A percentile compares a stretch with the other conserved stretches of the same genome.
Evolutionary conservation across 495 filamentous ascomycete genomes (phyloP).

Genomic region (Aspergillus heteromorphus): DNA sequence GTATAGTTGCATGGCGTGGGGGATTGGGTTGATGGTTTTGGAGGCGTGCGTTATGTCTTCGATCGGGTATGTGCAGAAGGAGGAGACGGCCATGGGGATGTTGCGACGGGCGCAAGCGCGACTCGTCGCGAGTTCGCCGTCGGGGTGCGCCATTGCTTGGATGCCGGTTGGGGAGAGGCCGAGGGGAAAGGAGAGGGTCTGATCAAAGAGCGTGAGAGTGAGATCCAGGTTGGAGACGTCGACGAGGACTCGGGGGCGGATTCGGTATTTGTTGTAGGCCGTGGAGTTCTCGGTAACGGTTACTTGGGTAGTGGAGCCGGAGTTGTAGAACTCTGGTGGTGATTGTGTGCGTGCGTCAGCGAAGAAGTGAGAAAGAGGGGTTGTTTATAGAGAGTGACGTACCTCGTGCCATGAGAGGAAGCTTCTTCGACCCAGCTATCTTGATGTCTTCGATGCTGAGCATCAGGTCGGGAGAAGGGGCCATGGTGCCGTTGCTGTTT

Average conservation of each 20-base stretch:
- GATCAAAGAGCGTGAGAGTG: slow-evolving; percentile 36
- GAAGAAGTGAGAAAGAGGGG: too few relatives aligned
- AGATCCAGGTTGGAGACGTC: slow-evolving; percentile 44
- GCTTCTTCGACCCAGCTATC: neutral
- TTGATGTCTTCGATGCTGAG: neutral
- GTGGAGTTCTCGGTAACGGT: slow-evolving; percentile 29
- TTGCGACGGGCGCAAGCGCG: slow-evolving; percentile 69
- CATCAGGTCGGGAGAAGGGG: neutral
- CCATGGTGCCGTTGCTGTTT: neutral
- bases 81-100: slow-evolving; percentile 46
- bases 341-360: neutral
- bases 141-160: slow-evolving; percentile 72
- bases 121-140: slow-evolving; percentile 76
- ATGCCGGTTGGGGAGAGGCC: slow-evolving; percentile 81
- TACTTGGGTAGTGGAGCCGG: neutral
- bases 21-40: slow-evolving; percentile 15
- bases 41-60: slow-evolving; percentile 34
- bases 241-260: slow-evolving; percentile 46
- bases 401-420: neutral
- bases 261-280: slow-evolving; percentile 40
- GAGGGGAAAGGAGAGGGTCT: slow-evolving; percentile 57
- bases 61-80: slow-evolving; percentile 39
- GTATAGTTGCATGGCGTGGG: slow-evolving; percentile 64
- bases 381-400: too few relatives aligned
- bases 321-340: neutral